Evolutionary conservation across 768 basidiomycete genomes (phyloP), one percentile per base, ranked within the genome.

Genomic region (Hericium coralloides): DNA sequence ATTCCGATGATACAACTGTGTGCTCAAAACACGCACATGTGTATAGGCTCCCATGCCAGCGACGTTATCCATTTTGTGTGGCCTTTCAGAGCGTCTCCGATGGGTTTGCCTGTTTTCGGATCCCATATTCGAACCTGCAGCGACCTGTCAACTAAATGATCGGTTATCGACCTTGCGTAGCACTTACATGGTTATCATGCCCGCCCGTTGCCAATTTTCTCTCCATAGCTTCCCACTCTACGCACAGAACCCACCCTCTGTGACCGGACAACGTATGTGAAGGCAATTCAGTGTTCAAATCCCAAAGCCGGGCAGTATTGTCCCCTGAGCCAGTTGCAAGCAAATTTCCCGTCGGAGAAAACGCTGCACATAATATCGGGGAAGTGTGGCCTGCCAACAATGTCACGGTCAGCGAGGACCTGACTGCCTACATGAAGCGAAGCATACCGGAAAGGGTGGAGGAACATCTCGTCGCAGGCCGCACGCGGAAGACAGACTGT

Each of bases 11-110:
- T 2, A 9, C 31, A 31, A 31, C 10, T 9, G 31, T 2, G 31
- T 31, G 31, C 31, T 7, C 31, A 31, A 31, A 39, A 55, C 23
- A 72, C 84, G 62, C 64, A 93, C 87, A 97, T 75, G 69, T 98
- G 95, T 49, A 94, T 84, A 5, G 97, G 95, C 68, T 98, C 97
- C 92, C 95, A 98, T 38, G 93, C 81, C 22, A 99, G 78, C 15
- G 89, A 89, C 3, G 89, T 98, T 58, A 98, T 85, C 93, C 95
- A 98, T 74, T 98, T 98, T 26, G 90, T 78, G 66, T 99, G 97
- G 0, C 97, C 95, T 65, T 85, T 89, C 62, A 98, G 72, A 0
- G 90, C 90, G 55, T 94, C 89, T 8, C 95, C 94, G 18, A 91
- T 77, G 0, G 91, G 76, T 65, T 92, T 92, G 25, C 97, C 95